Conservation (phyloP, 179 eudicot species). For the Monotropa hypopitys region DNA sequence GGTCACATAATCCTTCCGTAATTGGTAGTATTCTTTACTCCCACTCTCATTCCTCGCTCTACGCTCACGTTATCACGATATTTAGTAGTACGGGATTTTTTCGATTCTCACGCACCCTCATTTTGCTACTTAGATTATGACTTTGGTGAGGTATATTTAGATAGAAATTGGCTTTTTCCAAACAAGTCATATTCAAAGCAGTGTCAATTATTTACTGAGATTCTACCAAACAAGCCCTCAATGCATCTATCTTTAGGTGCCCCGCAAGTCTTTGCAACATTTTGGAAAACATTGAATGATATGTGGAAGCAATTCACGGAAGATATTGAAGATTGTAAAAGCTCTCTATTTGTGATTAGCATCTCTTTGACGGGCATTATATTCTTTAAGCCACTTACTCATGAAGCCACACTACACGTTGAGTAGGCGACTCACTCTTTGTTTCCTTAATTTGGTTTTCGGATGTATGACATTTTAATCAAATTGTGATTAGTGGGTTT, state of each 20-base stretch:
- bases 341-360: neutral
- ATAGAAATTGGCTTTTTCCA: neutral
- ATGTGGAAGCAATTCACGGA: neutral
- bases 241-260: neutral
- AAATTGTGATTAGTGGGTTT: neutral
- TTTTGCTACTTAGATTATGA: neutral
- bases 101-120: too few species aligned
- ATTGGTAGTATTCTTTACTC: too few species aligned
- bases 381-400: neutral
- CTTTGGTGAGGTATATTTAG: neutral
- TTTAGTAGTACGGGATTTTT: too few species aligned
- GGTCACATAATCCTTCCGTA: too few species aligned
- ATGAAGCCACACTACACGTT: neutral
- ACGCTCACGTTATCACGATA: too few species aligned
- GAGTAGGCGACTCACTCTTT: neutral
- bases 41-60: too few species aligned
- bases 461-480: neutral
- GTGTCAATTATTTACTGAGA: neutral
- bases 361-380: neutral
- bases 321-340: neutral
- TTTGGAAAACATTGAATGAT: neutral
- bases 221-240: neutral
- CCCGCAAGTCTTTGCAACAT: neutral
- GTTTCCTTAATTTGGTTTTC: neutral
- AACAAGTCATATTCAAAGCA: neutral